A percentile compares a stretch with the other conserved stretches of the same genome.
Conservation (phyloP, 2,329 filamentous ascomycete genomes). For the Fusarium sp. region DNA sequence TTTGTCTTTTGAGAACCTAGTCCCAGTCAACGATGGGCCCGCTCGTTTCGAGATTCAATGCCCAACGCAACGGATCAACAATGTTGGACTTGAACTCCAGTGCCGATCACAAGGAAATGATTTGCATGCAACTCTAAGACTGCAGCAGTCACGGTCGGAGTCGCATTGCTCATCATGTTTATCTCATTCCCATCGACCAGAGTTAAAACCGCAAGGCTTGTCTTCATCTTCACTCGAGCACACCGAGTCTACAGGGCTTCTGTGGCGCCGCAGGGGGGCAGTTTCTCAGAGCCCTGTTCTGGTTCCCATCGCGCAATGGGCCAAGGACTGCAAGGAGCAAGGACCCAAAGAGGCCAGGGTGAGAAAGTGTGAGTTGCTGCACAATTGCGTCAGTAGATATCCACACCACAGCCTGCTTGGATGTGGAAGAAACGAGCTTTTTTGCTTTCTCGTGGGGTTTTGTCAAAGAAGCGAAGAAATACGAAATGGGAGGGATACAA, state of each 20-base stretch:
- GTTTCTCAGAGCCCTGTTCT: slow-evolving; percentile 36
- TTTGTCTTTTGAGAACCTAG: slow-evolving; percentile 26
- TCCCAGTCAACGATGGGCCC: slow-evolving; percentile 29
- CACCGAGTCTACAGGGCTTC: slow-evolving; percentile 19
- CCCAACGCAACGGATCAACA: slow-evolving; percentile 31
- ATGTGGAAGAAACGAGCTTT: slow-evolving; percentile 35
- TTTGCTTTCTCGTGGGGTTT: neutral
- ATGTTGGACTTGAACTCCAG: slow-evolving; percentile 19
- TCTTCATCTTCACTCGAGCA: slow-evolving; percentile 22
- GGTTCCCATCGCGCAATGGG: slow-evolving; percentile 29
- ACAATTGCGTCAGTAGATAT: slow-evolving; percentile 48
- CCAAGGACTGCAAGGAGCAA: no score
- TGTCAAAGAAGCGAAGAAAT: slow-evolving; percentile 10
- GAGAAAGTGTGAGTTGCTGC: slow-evolving; percentile 43
- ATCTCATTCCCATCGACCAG: slow-evolving; percentile 2
- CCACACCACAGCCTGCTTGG: slow-evolving; percentile 39
- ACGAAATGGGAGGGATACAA: slow-evolving; percentile 10
- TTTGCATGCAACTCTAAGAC: slow-evolving; percentile 27
- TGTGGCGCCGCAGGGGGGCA: slow-evolving; percentile 34
- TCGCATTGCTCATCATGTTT: slow-evolving; percentile 8
- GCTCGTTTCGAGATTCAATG: slow-evolving; percentile 37
- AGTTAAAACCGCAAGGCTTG: neutral
- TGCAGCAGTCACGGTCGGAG: no score
- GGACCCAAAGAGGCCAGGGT: slow-evolving; percentile 31
- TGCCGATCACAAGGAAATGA: slow-evolving; percentile 33